Base-by-base conservation (phyloP, 306 rosid species). In the Astragalus glycyphyllos region DNA sequence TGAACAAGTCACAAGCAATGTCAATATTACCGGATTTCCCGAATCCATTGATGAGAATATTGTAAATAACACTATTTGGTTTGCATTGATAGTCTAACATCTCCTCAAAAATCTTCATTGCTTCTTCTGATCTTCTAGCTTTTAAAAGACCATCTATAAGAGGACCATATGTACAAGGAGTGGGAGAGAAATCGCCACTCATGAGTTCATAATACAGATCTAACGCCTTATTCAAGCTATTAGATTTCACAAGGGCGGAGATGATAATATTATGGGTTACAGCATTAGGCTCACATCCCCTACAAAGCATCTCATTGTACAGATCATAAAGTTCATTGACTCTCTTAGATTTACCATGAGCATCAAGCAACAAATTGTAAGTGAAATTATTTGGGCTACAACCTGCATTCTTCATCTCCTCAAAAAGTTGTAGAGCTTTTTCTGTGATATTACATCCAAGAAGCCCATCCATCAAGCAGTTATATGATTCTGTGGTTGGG, bases 141-240 rank as follows among this genome's bases (percentile, higher is more conserved):
- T 93, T 93, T 67, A 82, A 58, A 78, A 90, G 97, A 53, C 96
- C 98, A 35, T 86, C 94, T 63, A 93, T 73, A 53, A 93, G 86
- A 69, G 98, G 98, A 41, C 97, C 98, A 67, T 84, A 94, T 40
- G 98, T 90, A 79, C 89, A 84, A 42, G 97, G 96, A 56, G 98
- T 90, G 70, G 98, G 97, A 79, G 79, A 75, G 84, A 90, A 94
- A 80, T 86, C 90, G 42, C 84, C 86, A 81, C 96, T 83, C 29
- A 90, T 16, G 38, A 90, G 90, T 73, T 90, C 97, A 71, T 84
- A 94, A 79, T 86, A 94, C 41, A 88, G 81, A 75, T 84, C 83
- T 48, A 93, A 72, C 72, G 98, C 98, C 76, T 76, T 77, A 45
- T 82, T 77, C 51, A 93, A 38, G 65, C 69, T 68, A 55, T 82